Percentiles rank a stretch among this genome's conserved stretches.
These are phyloP conservation scores for Podospora anserina DNA, from an alignment of 495 filamentous ascomycete genomes.

Conservation along the genomic window DNA sequence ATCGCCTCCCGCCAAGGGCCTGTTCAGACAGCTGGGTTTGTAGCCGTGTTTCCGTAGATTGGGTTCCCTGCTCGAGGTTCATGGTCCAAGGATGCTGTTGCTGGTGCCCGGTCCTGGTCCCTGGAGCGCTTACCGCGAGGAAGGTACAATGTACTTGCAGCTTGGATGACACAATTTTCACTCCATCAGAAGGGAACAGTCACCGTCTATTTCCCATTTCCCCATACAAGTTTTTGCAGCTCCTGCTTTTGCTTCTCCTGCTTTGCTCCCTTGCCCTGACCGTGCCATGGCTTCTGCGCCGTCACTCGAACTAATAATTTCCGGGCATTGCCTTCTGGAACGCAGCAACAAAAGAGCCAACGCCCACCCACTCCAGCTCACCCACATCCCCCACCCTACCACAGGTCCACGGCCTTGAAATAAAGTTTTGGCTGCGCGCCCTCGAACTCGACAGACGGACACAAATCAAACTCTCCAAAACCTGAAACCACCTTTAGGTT, in stretches of 20 bases:
- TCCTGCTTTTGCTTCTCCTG: not conserved
- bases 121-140: conserved; percentile 11
- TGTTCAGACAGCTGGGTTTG: too few relatives aligned
- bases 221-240: conserved; percentile 2
- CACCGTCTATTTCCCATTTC: not conserved
- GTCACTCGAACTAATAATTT: conserved; percentile 31
- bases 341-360: conserved; percentile 27
- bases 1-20: not conserved
- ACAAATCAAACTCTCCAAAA: not conserved
- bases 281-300: conserved; percentile 27
- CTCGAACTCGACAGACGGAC: not conserved
- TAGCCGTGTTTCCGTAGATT: conserved; percentile 10
- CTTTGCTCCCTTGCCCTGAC: conserved; percentile 22
- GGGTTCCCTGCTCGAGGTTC: not conserved
- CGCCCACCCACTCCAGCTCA: conserved; percentile 5
- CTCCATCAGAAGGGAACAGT: conserved; percentile 2
- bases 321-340: conserved; percentile 31
- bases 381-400: conserved; percentile 9
- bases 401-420: conserved; percentile 7
- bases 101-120: not conserved
- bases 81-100: not conserved
- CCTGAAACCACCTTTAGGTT: not conserved
- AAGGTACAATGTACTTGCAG: not conserved
- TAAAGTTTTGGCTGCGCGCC: conserved; percentile 14
- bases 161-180: conserved; percentile 19